A percentile compares a stretch with the other conserved stretches of the same genome.
Evolutionary conservation across 768 basidiomycete species (phyloP).

Genomic region (Daedalea quercina): DNA sequence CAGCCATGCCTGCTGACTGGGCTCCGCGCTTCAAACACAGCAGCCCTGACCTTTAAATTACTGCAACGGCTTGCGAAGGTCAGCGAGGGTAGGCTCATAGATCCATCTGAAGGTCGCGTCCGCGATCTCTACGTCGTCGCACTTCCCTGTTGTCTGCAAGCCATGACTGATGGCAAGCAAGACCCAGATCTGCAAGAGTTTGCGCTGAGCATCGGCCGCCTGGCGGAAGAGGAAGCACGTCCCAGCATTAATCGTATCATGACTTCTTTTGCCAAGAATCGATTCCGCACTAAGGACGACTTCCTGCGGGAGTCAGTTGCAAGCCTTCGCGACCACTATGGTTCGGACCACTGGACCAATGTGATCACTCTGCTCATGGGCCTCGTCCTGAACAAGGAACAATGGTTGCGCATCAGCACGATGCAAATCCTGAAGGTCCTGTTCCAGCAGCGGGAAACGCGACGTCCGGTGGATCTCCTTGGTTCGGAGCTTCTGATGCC

Average conservation of each 20-base stretch:
- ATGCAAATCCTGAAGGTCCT: slow-evolving; percentile 88
- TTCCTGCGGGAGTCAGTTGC: slow-evolving; percentile 86
- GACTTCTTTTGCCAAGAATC: slow-evolving; percentile 79
- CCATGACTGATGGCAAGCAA: slow-evolving; percentile 57
- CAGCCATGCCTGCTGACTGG: slow-evolving; percentile 73
- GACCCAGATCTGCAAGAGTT: slow-evolving; percentile 61
- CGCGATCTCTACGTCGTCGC: slow-evolving; percentile 78
- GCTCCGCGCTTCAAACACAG: slow-evolving; percentile 71
- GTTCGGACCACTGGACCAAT: slow-evolving; percentile 66
- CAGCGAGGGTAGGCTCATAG: slow-evolving; percentile 59
- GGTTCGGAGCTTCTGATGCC: slow-evolving; percentile 91
- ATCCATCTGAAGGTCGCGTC: slow-evolving; percentile 61
- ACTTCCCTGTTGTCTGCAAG: slow-evolving; percentile 85
- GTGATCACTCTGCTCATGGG: slow-evolving; percentile 83
- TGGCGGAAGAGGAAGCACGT: slow-evolving; percentile 69
- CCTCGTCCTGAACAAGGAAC: slow-evolving; percentile 74
- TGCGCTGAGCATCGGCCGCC: slow-evolving; percentile 60
- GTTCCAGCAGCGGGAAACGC: slow-evolving; percentile 78
- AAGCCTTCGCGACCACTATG: slow-evolving; percentile 82
- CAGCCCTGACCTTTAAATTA: slow-evolving; percentile 56
- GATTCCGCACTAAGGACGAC: slow-evolving; percentile 90
- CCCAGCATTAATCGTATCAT: slow-evolving; percentile 84
- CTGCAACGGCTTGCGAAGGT: slow-evolving; percentile 58
- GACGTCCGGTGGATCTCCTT: slow-evolving; percentile 63
- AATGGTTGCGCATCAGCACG: slow-evolving; percentile 74